phyloP scores from a whole-genome alignment of 2,329 filamentous ascomycete genomes.

The Thelonectria rubi region DNA sequence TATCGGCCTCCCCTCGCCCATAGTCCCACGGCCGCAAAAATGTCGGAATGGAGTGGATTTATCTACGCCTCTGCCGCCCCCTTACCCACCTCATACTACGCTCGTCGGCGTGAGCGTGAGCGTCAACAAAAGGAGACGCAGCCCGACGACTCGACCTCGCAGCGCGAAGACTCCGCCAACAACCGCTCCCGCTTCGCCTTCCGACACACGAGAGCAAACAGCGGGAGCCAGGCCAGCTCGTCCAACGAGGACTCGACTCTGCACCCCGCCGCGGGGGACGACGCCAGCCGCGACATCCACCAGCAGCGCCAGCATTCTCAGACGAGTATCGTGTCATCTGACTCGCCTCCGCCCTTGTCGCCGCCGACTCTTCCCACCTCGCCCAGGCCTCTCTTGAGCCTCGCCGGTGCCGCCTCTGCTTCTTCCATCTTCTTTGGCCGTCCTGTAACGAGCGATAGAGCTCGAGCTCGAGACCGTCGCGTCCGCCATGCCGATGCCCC shows the following conservation, averaged over 20 bases:
- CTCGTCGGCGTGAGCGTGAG: constrained; percentile 37
- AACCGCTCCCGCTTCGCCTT: constrained; percentile 33
- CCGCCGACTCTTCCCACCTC: constrained; percentile 28
- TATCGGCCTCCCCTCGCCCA: constrained; percentile 33
- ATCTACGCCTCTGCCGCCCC: constrained; percentile 43
- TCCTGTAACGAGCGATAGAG: constrained; percentile 31
- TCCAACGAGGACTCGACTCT: constrained; percentile 40
- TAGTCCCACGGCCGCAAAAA: constrained; percentile 39
- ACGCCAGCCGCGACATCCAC: constrained; percentile 22
- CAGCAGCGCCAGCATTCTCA: constrained; percentile 25
- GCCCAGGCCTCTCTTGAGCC: constrained; percentile 30
- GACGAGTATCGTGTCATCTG: constrained; percentile 35
- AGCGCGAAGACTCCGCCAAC: constrained; percentile 3
- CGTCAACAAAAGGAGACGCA: constrained; percentile 39
- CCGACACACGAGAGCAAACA: constrained; percentile 38
- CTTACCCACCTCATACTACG: constrained; percentile 41
- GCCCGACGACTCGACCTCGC: constrained; percentile 29
- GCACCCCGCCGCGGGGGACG: constrained; percentile 42
- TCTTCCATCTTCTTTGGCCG: constrained; percentile 38
- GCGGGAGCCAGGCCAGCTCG: constrained; percentile 42
- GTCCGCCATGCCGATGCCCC: constrained; percentile 33
- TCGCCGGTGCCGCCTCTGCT: constrained; percentile 19
- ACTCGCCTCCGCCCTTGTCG: constrained; percentile 33
- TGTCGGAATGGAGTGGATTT: constrained; percentile 47
- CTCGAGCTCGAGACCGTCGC: constrained; percentile 35